Evolutionary conservation across 2,329 filamentous ascomycete genomes (phyloP).

Genomic region (Dactylellina cionopaga): DNA sequence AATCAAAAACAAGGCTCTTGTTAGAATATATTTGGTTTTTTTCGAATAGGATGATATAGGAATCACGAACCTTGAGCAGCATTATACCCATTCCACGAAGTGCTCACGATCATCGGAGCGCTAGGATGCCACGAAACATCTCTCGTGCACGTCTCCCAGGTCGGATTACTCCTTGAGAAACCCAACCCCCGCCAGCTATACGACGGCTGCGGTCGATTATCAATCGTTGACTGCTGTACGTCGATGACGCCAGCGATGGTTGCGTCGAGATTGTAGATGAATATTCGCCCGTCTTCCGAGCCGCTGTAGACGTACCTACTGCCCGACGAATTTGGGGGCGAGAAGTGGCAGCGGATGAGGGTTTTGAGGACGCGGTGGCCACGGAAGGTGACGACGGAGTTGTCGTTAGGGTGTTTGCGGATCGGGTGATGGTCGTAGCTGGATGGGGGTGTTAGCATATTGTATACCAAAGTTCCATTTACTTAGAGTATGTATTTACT

Average conservation of each 20-base stretch:
- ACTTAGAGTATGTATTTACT: too few relatives aligned
- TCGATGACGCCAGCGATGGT: conserved; percentile 81
- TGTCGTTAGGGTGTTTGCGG: conserved; percentile 79
- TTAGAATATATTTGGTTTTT: background rate
- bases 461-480: background rate
- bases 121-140: conserved; percentile 92
- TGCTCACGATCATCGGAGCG: conserved; percentile 76
- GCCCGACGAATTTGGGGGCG: conserved; percentile 83
- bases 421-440: conserved; percentile 53
- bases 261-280: conserved; percentile 92
- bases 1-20: background rate
- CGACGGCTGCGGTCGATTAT: conserved; percentile 68
- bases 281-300: conserved; percentile 87
- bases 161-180: conserved; percentile 64
- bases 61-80: conserved; percentile 60
- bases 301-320: conserved; percentile 93
- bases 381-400: conserved; percentile 90
- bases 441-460: background rate
- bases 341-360: conserved; percentile 94
- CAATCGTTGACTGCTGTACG: conserved; percentile 75
- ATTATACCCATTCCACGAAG: conserved; percentile 59
- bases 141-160: conserved; percentile 81
- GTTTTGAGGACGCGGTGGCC: conserved; percentile 90
- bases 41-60: background rate
- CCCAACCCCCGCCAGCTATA: conserved; percentile 68